Base-by-base conservation (phyloP, 2,329 filamentous ascomycete genomes). In the Paraphaeosphaeria sporulosa region DNA sequence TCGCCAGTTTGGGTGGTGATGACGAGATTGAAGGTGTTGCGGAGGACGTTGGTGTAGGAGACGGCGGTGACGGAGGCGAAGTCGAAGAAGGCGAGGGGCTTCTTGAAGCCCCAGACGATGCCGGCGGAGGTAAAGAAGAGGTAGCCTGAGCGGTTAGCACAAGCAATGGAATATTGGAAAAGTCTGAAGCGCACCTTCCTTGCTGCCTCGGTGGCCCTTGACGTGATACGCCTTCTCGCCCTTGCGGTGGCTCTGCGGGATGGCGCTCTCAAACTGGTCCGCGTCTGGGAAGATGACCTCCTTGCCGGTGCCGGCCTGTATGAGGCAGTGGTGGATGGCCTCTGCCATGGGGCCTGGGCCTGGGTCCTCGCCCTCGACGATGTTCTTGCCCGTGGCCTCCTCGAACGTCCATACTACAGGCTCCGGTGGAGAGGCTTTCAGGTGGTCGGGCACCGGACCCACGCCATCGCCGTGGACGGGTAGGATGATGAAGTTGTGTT, bases 1-100 rank as follows among this genome's bases (percentile, higher is more conserved):
- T 89, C 87, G 67, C 86, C 81, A 1, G 76, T 75, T 32, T 81
- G 81, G 4, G 80, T 80, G 44, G 80, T 79, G 58, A 89, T 82
- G 66, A 87, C 86, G 36, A 90, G 82, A 67, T 89, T 89, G 79
- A 90, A 90, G 0, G 87, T 89, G 36, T 87, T 84, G 66, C 88
- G 86, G 7, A 90, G 79, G 19, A 89, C 85, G 43, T 85, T 86
- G 4, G 87, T 89, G 76, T 89, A 90, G 42, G 85, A 87, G 48
- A 89, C 83, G 23, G 84, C 84, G 54, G 85, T 84, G 59, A 90
- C 82, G 38, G 80, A 79, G 50, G 84, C 82, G 61, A 89, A 88
- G 9, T 86, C 82, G 70, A 89, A 88, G 77, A 86, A 89, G 9
- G 84, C 73, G 25, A 90, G 78, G 0, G 87, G 87, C 68, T 89